These are phyloP conservation scores for Colletotrichum paranaense DNA, from an alignment of 2,329 filamentous ascomycete species.

Conservation along the genomic window DNA sequence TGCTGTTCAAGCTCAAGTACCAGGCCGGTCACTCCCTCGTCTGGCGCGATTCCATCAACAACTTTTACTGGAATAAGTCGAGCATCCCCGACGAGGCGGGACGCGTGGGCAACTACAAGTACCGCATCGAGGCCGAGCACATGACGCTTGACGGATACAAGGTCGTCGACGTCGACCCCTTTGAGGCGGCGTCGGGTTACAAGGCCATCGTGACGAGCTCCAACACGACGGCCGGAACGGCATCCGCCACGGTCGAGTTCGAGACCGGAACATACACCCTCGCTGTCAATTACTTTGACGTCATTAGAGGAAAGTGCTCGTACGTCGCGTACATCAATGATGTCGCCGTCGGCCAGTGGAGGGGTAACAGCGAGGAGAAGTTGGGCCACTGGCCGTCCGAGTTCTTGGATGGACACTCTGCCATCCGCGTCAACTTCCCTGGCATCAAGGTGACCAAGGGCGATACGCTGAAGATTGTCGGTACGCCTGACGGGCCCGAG, in stretches of 20 bases:
- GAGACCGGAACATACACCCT: conserved; percentile 69
- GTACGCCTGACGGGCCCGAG: conserved; percentile 69
- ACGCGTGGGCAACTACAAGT: conserved; percentile 71
- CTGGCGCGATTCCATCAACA: conserved; percentile 75
- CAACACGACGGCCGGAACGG: conserved; percentile 63
- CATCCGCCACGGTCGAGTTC: conserved; percentile 57
- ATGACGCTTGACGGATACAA: conserved; percentile 72
- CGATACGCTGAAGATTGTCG: conserved; percentile 65
- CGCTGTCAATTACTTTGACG: conserved; percentile 75
- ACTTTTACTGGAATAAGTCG: conserved; percentile 72
- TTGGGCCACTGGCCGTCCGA: conserved; percentile 69
- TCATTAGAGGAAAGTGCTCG: conserved; percentile 66
- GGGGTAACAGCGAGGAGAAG: conserved; percentile 67
- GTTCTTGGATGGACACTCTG: conserved; percentile 74
- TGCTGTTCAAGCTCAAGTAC: conserved; percentile 68
- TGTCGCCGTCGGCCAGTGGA: conserved; percentile 65
- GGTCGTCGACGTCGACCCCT: conserved; percentile 61
- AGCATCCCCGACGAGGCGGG: conserved; percentile 66
- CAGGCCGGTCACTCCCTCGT: conserved; percentile 78
- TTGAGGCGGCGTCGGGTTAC: conserved; percentile 66
- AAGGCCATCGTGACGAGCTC: conserved; percentile 65
- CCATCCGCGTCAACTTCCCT: conserved; percentile 69
- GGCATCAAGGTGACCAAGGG: conserved; percentile 61
- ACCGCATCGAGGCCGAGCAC: conserved; percentile 75
- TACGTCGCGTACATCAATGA: conserved; percentile 68